Percentiles rank a stretch among this genome's conserved stretches.
Evolutionary conservation across 2,329 filamentous ascomycete genomes (phyloP).

Genomic region (Trichophyton verrucosum): DNA sequence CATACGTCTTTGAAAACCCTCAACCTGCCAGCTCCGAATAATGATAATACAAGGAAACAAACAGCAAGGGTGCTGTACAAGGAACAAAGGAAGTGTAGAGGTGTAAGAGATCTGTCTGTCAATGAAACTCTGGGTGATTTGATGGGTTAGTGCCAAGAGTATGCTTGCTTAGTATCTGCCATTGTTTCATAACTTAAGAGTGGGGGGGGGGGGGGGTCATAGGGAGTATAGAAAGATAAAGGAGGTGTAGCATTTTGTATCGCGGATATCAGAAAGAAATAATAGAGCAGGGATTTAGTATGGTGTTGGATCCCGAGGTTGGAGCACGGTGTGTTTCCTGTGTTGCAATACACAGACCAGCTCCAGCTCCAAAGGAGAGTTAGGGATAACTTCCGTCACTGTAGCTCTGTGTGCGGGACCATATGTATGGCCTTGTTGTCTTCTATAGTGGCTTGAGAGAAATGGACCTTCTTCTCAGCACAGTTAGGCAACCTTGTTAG

Average conservation of each 20-base stretch:
- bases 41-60: neutral
- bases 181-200: neutral
- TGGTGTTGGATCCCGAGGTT: neutral
- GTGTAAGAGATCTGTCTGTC: neutral
- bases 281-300: neutral
- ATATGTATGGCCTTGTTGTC: neutral
- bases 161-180: neutral
- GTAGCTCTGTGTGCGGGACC: neutral
- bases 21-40: neutral
- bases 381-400: neutral
- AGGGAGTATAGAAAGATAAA: neutral
- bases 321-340: neutral
- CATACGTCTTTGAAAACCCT: neutral
- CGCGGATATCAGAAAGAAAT: neutral
- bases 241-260: neutral
- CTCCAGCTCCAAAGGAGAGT: neutral
- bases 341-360: neutral
- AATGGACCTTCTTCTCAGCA: constrained; percentile 36
- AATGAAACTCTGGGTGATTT: neutral
- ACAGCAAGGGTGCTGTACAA: neutral
- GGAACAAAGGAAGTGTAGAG: neutral
- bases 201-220: neutral
- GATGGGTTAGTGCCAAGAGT: neutral
- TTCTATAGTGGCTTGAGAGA: neutral
- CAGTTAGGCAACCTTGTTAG: constrained; percentile 49